Conservation (phyloP, 495 filamentous ascomycete genomes). For the Aspergillus incahuasiensis region DNA sequence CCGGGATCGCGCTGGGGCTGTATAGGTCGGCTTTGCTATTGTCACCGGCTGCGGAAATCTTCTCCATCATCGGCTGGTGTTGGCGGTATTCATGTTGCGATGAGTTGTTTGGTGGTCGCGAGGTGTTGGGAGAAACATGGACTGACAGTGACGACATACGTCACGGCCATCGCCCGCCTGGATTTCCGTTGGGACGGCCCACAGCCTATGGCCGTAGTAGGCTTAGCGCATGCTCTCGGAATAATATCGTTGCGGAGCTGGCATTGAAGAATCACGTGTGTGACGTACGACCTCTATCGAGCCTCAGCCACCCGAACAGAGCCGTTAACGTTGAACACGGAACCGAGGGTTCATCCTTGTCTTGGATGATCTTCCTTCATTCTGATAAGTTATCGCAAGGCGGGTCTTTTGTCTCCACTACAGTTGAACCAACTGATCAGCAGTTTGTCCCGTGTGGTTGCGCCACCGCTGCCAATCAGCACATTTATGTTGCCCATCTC, state of each 20-base stretch:
- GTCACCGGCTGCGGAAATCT: constrained; percentile 19
- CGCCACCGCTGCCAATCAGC: constrained; percentile 4
- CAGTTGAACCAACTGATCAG: constrained; percentile 8
- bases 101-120: neutral
- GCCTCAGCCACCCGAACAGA: neutral
- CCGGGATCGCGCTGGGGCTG: constrained; percentile 51
- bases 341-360: neutral
- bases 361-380: neutral
- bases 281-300: neutral
- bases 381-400: neutral
- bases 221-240: neutral
- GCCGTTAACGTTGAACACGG: neutral
- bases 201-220: neutral
- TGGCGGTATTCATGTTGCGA: constrained; percentile 23
- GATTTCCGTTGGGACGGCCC: neutral
- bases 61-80: constrained; percentile 32
- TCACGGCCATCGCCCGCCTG: neutral
- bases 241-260: neutral
- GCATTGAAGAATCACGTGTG: neutral
- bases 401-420: neutral
- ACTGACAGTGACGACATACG: constrained; percentile 4
- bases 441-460: constrained; percentile 1
- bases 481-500: neutral
- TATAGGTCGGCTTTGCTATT: constrained; percentile 18
- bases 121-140: neutral